Conservation (phyloP, 2,329 filamentous ascomycete genomes). For the Basipetospora chlamydospora region DNA sequence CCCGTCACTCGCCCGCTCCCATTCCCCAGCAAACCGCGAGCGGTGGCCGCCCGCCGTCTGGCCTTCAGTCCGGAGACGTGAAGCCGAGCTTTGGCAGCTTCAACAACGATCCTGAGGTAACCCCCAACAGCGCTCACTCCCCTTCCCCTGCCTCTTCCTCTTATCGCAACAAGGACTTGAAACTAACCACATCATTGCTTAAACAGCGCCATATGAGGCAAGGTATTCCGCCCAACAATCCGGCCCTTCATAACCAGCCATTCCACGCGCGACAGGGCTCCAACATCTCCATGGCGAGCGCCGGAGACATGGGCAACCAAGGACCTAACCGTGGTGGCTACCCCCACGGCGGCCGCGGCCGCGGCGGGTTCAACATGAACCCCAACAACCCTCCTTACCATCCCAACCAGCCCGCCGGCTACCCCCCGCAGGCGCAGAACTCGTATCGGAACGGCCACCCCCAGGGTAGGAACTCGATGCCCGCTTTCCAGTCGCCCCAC, state of each 20-base stretch:
- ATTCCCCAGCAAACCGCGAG: slow-evolving; percentile 78
- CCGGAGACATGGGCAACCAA: slow-evolving; percentile 10
- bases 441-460: slow-evolving; percentile 30
- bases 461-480: slow-evolving; percentile 34
- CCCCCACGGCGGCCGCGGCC: slow-evolving; percentile 33
- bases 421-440: slow-evolving; percentile 20
- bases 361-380: slow-evolving; percentile 33
- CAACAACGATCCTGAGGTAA: slow-evolving; percentile 66
- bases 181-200: slow-evolving; percentile 10
- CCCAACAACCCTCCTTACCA: slow-evolving; percentile 27
- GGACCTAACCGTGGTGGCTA: slow-evolving; percentile 44
- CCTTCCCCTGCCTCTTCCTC: slow-evolving; percentile 6
- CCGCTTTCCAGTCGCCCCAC: slow-evolving; percentile 26
- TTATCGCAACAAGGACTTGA: slow-evolving; percentile 5
- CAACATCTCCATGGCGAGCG: slow-evolving; percentile 51
- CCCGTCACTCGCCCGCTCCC: slow-evolving; percentile 77
- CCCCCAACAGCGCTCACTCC: slow-evolving; percentile 19
- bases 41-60: slow-evolving; percentile 74
- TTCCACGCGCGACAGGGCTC: slow-evolving; percentile 76
- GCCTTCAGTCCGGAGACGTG: slow-evolving; percentile 47
- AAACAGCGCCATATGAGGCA: slow-evolving; percentile 54
- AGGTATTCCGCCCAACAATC: slow-evolving; percentile 45
- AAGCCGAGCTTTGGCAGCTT: slow-evolving; percentile 73
- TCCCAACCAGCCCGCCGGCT: slow-evolving; percentile 27
- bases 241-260: slow-evolving; percentile 47